phyloP scores from a whole-genome alignment of 1,284 basidiomycete species.

The Phenoliferia sp. region DNA sequence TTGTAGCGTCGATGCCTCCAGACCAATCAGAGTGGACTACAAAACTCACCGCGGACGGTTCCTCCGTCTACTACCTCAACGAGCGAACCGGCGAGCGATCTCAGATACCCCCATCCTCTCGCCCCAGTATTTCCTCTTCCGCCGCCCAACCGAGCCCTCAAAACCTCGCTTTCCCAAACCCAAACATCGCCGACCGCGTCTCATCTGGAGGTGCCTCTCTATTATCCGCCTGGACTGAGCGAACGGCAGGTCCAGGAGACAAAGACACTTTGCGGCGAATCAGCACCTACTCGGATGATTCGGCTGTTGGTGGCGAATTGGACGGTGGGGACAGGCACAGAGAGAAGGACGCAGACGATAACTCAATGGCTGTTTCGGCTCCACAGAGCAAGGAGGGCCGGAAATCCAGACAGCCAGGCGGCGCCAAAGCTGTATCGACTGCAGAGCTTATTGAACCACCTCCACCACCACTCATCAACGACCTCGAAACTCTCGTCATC shows the following conservation, averaged over 20 bases:
- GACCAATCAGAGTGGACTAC: constrained; percentile 55
- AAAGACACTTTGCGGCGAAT: constrained; percentile 40
- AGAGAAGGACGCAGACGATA: neutral
- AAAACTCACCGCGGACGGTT: constrained; percentile 75
- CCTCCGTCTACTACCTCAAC: constrained; percentile 74
- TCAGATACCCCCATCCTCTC: constrained; percentile 48
- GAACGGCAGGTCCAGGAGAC: neutral
- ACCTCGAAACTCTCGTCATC: constrained; percentile 22
- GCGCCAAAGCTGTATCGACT: constrained; percentile 6
- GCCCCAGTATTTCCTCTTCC: neutral
- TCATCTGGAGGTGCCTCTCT: constrained; percentile 13
- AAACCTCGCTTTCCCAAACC: neutral
- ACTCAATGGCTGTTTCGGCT: neutral
- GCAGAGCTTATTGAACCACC: constrained; percentile 16
- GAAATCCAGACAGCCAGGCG: neutral
- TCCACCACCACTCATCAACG: constrained; percentile 24
- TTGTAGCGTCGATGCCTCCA: no score
- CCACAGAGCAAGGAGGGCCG: neutral
- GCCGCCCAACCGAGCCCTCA: neutral
- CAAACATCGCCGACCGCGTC: neutral
- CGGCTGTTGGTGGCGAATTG: constrained; percentile 22
- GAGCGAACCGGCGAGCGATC: constrained; percentile 60
- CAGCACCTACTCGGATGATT: constrained; percentile 63
- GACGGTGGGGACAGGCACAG: neutral
- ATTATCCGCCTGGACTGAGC: constrained; percentile 17